phyloP scores from a whole-genome alignment of 2,329 filamentous ascomycete genomes.

The Trichoderma sp. region DNA sequence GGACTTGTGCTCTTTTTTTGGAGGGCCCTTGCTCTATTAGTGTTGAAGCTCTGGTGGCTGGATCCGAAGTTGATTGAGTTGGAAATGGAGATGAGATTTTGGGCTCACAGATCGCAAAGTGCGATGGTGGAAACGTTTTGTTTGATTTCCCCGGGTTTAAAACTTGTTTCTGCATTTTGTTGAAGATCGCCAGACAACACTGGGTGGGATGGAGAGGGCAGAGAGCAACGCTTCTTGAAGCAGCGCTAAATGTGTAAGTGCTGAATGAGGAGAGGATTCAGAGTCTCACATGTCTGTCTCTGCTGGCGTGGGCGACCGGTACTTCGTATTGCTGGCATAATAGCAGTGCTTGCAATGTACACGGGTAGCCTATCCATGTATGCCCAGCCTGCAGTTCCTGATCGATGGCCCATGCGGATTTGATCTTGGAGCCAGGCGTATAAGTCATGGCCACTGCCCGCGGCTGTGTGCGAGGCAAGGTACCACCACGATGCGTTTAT shows the following conservation, averaged over 20 bases:
- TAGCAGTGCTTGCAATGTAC: neutral
- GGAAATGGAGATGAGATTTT: neutral
- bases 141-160: neutral
- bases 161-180: neutral
- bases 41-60: neutral
- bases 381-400: conserved; percentile 1
- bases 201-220: neutral
- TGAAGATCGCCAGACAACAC: neutral
- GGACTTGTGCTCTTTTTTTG: neutral
- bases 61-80: conserved; percentile 2
- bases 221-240: neutral
- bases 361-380: neutral
- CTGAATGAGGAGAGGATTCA: neutral
- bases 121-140: neutral
- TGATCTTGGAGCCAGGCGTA: neutral
- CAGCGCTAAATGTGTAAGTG: neutral
- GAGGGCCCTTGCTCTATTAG: conserved; percentile 10
- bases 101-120: neutral
- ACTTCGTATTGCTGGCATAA: neutral
- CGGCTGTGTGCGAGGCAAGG: neutral
- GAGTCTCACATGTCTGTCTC: neutral
- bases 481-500: neutral
- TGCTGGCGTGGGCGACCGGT: neutral
- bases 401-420: neutral
- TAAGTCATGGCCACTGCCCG: neutral